These are phyloP conservation scores for Phaffia australis DNA, from an alignment of 768 basidiomycete species.

Conservation along the genomic window DNA sequence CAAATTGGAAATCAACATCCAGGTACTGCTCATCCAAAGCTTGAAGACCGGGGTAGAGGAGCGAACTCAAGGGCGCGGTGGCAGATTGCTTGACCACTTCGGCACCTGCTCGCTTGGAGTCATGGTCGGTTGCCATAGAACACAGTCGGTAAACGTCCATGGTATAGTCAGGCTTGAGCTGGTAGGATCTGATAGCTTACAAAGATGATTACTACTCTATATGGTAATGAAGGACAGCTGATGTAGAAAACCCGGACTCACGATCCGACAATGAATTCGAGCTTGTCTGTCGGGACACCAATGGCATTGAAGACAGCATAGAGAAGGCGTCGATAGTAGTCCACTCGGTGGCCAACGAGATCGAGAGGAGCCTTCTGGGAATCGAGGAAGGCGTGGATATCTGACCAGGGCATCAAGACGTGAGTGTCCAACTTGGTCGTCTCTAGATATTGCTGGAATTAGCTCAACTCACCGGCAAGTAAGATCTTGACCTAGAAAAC, in stretches of 20 bases:
- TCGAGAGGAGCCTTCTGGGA: slow-evolving; percentile 92
- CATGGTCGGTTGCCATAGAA: slow-evolving; percentile 85
- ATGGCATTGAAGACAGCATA: slow-evolving; percentile 74
- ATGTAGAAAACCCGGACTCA: neutral
- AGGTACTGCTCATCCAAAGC: slow-evolving; percentile 97
- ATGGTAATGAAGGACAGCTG: neutral
- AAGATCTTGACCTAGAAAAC: slow-evolving; percentile 56
- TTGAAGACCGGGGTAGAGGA: slow-evolving; percentile 92
- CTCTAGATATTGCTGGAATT: no score
- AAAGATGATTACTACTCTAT: neutral
- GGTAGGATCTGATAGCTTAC: slow-evolving; percentile 45
- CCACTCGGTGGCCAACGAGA: slow-evolving; percentile 72
- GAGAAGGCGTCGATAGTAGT: slow-evolving; percentile 78
- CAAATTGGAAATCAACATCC: slow-evolving; percentile 92
- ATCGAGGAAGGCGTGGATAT: slow-evolving; percentile 94
- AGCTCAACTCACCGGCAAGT: slow-evolving; percentile 52
- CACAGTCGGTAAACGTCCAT: slow-evolving; percentile 88
- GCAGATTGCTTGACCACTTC: slow-evolving; percentile 98
- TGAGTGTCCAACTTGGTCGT: slow-evolving; percentile 4
- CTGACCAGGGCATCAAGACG: slow-evolving; percentile 31
- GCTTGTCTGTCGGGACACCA: slow-evolving; percentile 74
- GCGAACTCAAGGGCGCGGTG: slow-evolving; percentile 74
- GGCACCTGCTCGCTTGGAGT: slow-evolving; percentile 95
- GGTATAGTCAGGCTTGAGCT: slow-evolving; percentile 81
- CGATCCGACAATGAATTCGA: slow-evolving; percentile 78